A percentile compares a stretch with the other conserved stretches of the same genome.
phyloP scores from a whole-genome alignment of 2,329 filamentous ascomycete genomes.

The Colletotrichum truncatum region DNA sequence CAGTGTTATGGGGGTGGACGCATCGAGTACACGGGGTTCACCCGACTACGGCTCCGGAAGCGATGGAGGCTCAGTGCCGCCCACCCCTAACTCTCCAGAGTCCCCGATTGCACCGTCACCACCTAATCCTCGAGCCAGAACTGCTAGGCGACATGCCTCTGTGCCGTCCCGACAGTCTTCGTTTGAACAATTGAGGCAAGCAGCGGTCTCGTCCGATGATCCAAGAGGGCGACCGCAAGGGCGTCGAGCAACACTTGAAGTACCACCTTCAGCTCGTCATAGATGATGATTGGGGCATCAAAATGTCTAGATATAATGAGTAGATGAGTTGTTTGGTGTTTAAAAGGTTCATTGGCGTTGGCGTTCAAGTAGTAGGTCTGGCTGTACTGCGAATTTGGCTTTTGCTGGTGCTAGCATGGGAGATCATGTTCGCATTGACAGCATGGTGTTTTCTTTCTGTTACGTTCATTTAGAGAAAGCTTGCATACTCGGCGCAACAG shows the following conservation, averaged over 20 bases:
- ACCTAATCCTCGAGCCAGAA: not conserved
- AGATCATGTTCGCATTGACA: too few relatives aligned
- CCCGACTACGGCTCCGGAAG: conserved; percentile 35
- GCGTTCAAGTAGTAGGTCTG: too few relatives aligned
- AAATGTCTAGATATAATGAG: not conserved
- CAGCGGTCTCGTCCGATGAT: not conserved
- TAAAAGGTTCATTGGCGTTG: not conserved
- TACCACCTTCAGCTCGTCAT: conserved; percentile 3
- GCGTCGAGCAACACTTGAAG: conserved; percentile 3
- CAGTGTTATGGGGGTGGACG: conserved; percentile 35
- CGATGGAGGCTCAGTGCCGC: not conserved
- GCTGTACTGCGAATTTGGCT: too few relatives aligned
- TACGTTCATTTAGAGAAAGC: too few relatives aligned
- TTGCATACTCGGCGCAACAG: too few relatives aligned
- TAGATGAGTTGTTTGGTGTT: not conserved
- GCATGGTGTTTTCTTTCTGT: too few relatives aligned
- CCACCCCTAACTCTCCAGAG: not conserved
- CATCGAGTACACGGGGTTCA: conserved; percentile 42
- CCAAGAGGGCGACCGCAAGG: not conserved
- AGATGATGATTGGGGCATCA: not conserved
- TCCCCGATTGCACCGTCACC: not conserved
- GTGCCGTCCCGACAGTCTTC: not conserved
- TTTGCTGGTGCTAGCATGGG: too few relatives aligned
- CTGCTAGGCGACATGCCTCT: not conserved
- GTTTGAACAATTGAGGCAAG: not conserved